phyloP scores from a whole-genome alignment of 768 basidiomycete species.

The Daedaleopsis sinensis region DNA sequence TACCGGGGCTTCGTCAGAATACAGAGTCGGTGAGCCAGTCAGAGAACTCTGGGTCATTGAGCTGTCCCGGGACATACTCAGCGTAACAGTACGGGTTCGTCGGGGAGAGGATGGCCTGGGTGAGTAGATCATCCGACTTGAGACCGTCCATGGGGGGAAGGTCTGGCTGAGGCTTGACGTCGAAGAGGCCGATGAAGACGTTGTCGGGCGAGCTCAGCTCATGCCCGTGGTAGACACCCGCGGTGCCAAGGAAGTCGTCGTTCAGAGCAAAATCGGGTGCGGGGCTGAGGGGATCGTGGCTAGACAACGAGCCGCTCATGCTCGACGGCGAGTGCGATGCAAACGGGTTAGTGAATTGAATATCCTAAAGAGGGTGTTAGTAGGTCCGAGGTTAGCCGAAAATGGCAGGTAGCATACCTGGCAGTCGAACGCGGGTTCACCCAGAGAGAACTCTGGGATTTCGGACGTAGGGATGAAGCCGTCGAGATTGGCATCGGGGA shows the following conservation, averaged over 20 bases:
- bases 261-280: not conserved
- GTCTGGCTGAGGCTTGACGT: not conserved
- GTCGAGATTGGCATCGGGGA: not conserved
- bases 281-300: constrained; percentile 1
- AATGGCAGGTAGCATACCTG: constrained; percentile 1
- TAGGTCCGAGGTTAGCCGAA: not conserved
- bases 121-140: not conserved
- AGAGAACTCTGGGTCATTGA: constrained; percentile 4
- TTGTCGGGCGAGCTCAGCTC: not conserved
- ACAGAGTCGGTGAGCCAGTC: constrained; percentile 10
- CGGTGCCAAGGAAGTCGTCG: constrained; percentile 11
- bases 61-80: constrained; percentile 3
- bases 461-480: constrained; percentile 14
- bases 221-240: not conserved
- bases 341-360: constrained; percentile 9
- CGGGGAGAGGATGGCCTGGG: not conserved
- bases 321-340: not conserved
- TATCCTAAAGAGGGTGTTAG: not conserved
- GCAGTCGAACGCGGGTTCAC: not conserved
- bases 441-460: constrained; percentile 19
- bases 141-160: not conserved
- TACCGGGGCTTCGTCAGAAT: not conserved
- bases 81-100: not conserved
- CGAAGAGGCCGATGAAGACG: not conserved
- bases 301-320: not conserved